Conservation (phyloP, 1,284 basidiomycete genomes). For the Agaricales sp. region DNA sequence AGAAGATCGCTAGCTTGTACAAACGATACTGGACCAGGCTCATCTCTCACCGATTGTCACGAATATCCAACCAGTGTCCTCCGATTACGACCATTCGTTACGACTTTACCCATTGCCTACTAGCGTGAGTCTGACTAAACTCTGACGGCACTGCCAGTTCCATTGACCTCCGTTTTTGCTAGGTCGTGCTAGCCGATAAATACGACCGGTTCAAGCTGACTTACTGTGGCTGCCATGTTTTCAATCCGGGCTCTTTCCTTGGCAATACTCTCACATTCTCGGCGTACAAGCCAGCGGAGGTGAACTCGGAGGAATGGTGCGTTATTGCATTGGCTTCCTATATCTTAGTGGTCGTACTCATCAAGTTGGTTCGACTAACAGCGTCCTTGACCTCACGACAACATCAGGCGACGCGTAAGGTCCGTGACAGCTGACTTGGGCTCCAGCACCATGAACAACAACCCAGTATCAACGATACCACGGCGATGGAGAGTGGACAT, state of each 20-base stretch:
- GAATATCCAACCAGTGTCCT: constrained; percentile 78
- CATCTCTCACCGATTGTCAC: constrained; percentile 83
- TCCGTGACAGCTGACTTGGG: no score
- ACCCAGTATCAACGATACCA: no score
- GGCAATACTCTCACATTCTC: constrained; percentile 75
- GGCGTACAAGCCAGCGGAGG: constrained; percentile 75
- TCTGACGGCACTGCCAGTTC: background rate
- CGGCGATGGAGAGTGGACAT: no score
- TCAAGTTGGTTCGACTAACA: no score
- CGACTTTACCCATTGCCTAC: constrained; percentile 94
- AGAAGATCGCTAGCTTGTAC: constrained; percentile 60
- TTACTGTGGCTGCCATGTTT: constrained; percentile 97
- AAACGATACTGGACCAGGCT: constrained; percentile 86
- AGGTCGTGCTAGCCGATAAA: constrained; percentile 95
- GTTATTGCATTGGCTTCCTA: no score
- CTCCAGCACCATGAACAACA: no score
- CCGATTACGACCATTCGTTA: constrained; percentile 89
- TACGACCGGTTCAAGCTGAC: constrained; percentile 96
- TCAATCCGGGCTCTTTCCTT: constrained; percentile 91
- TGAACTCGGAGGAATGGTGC: constrained; percentile 76
- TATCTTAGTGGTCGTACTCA: no score
- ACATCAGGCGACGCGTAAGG: no score
- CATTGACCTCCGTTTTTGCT: constrained; percentile 2
- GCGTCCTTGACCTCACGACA: no score
- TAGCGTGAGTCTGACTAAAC: constrained; percentile 42